Conservation (phyloP, 768 basidiomycete species). For the Galerina sulciceps region DNA sequence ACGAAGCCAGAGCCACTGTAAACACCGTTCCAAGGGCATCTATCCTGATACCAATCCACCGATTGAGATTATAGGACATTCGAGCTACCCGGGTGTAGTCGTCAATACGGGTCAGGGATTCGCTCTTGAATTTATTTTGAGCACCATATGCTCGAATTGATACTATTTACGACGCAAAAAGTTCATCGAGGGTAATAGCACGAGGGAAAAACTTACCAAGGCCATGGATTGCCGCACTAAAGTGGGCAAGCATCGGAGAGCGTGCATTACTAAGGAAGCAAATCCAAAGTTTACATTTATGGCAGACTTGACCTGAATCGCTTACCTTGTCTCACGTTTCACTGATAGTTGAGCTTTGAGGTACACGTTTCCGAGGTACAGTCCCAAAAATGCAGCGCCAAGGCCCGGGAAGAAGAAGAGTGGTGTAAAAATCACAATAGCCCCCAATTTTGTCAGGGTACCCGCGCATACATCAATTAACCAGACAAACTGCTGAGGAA, state of each 20-base stretch:
- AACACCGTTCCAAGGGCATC: slow-evolving; percentile 64
- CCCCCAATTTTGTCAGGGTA: slow-evolving; percentile 43
- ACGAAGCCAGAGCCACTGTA: slow-evolving; percentile 52
- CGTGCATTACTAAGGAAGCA: slow-evolving; percentile 14
- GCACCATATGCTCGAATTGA: slow-evolving; percentile 70
- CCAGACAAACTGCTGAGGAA: slow-evolving; percentile 31
- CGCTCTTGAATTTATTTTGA: slow-evolving; percentile 46
- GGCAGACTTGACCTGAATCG: no score
- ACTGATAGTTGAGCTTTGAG: slow-evolving; percentile 47
- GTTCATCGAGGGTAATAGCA: neutral
- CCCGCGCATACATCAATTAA: slow-evolving; percentile 31
- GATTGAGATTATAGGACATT: slow-evolving; percentile 52
- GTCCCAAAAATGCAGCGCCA: slow-evolving; percentile 42
- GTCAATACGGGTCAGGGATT: slow-evolving; percentile 54
- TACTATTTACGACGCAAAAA: slow-evolving; percentile 22
- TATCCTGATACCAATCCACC: slow-evolving; percentile 52
- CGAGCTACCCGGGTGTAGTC: slow-evolving; percentile 48
- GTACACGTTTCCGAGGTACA: slow-evolving; percentile 44
- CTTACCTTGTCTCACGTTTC: slow-evolving; percentile 39
- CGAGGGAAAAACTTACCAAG: slow-evolving; percentile 34
- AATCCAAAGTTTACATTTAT: no score
- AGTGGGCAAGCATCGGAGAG: slow-evolving; percentile 18
- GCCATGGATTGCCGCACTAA: slow-evolving; percentile 50
- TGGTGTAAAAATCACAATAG: slow-evolving; percentile 45
- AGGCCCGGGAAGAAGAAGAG: slow-evolving; percentile 46